A percentile compares a stretch with the other conserved stretches of the same genome.
These are phyloP conservation scores for Sphaerulina musiva DNA, from an alignment of 2,329 filamentous ascomycete genomes.

Conservation along the genomic window DNA sequence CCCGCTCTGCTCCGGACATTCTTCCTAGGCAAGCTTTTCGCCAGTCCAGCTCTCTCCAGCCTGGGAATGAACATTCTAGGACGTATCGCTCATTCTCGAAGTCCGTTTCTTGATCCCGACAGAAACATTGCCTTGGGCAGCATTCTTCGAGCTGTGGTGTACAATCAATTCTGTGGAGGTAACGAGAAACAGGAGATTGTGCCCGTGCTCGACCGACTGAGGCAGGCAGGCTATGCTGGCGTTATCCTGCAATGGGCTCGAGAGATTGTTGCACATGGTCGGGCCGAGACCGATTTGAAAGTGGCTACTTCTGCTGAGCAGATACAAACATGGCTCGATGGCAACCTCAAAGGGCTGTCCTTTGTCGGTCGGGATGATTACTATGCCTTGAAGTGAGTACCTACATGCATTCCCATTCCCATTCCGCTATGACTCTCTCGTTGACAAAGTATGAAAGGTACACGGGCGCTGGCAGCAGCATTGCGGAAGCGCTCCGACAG, in stretches of 20 bases:
- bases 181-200: slow-evolving; percentile 45
- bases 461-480: slow-evolving; percentile 15
- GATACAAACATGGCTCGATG: slow-evolving; percentile 45
- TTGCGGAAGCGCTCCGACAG: neutral
- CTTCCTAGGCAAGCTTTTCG: slow-evolving; percentile 30
- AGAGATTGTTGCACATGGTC: slow-evolving; percentile 35
- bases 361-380: slow-evolving; percentile 49
- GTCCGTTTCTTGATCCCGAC: slow-evolving; percentile 43
- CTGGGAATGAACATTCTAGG: slow-evolving; percentile 31
- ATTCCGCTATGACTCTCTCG: neutral
- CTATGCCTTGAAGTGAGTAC: slow-evolving; percentile 44
- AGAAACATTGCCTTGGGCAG: slow-evolving; percentile 43
- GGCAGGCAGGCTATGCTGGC: slow-evolving; percentile 46
- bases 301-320: slow-evolving; percentile 29
- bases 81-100: slow-evolving; percentile 40
- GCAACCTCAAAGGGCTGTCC: slow-evolving; percentile 48
- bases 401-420: neutral
- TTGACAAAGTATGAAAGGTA: neutral
- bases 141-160: slow-evolving; percentile 44
- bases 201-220: slow-evolving; percentile 42
- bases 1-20: slow-evolving; percentile 26
- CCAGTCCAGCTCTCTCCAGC: slow-evolving; percentile 30
- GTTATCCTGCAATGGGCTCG: slow-evolving; percentile 50
- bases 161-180: slow-evolving; percentile 54
- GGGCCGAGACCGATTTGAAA: slow-evolving; percentile 35